phyloP scores from a whole-genome alignment of 2,329 filamentous ascomycete genomes.

The Fusarium veterinarium region DNA sequence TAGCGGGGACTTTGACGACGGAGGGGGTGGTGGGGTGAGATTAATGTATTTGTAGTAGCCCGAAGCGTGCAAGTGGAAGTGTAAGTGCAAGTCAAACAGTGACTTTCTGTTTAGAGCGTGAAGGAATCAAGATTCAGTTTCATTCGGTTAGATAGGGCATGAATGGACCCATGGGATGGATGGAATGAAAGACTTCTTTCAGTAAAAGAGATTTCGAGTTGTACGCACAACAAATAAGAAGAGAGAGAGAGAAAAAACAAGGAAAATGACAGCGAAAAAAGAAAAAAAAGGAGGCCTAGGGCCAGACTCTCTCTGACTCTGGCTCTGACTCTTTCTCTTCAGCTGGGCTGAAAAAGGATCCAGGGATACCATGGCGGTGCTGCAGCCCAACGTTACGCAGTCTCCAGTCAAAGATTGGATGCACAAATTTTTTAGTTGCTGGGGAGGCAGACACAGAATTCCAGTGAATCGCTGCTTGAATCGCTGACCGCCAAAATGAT shows the following conservation, averaged over 20 bases:
- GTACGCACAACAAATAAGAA: slow-evolving; percentile 6
- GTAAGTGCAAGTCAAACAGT: slow-evolving; percentile 13
- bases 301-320: slow-evolving; percentile 5
- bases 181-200: slow-evolving; percentile 8
- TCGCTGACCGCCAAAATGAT: slow-evolving; percentile 33
- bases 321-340: slow-evolving; percentile 16
- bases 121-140: slow-evolving; percentile 2
- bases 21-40: slow-evolving; percentile 35
- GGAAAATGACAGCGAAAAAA: slow-evolving; percentile 7
- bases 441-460: slow-evolving; percentile 29
- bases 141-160: slow-evolving; percentile 14
- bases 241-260: not conserved
- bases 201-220: not conserved
- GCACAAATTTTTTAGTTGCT: slow-evolving; percentile 33
- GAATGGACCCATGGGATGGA: not conserved
- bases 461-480: slow-evolving; percentile 18
- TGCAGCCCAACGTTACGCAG: slow-evolving; percentile 41
- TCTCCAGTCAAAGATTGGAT: slow-evolving; percentile 28
- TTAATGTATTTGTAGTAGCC: slow-evolving; percentile 22
- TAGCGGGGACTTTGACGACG: slow-evolving; percentile 37
- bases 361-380: slow-evolving; percentile 27
- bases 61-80: slow-evolving; percentile 18
- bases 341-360: slow-evolving; percentile 25
- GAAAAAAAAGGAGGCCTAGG: slow-evolving; percentile 4
- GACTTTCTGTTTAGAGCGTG: slow-evolving; percentile 14